A percentile compares a stretch with the other conserved stretches of the same genome.
phyloP scores from a whole-genome alignment of 2,329 filamentous ascomycete species.

The Diplocarpon mali region DNA sequence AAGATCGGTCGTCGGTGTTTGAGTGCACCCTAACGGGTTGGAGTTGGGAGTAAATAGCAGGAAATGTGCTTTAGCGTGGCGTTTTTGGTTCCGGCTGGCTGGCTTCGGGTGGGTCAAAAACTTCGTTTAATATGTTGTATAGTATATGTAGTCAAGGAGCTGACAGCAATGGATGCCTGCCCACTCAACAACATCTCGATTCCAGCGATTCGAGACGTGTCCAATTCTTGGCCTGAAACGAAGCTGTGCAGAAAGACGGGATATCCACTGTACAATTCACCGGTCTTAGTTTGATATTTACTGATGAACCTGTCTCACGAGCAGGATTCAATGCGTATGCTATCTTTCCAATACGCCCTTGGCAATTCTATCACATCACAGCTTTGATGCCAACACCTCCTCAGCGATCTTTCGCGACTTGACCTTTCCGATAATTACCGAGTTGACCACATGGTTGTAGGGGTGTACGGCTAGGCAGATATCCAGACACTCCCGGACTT shows the following conservation, averaged over 20 bases:
- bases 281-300: not conserved
- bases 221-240: too few species aligned
- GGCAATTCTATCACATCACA: not conserved
- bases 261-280: not conserved
- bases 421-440: constrained; percentile 31
- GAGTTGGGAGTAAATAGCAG: constrained; percentile 1
- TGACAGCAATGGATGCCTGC: too few species aligned
- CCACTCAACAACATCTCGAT: too few species aligned
- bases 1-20: not conserved
- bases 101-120: not conserved
- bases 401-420: constrained; percentile 1
- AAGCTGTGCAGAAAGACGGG: too few species aligned
- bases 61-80: constrained; percentile 15
- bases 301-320: not conserved
- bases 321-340: not conserved
- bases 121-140: not conserved
- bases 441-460: constrained; percentile 39
- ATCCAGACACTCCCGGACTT: constrained; percentile 29
- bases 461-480: constrained; percentile 36
- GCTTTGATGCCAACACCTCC: not conserved
- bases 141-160: not conserved
- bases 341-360: not conserved
- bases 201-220: too few species aligned
- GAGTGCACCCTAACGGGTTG: not conserved
- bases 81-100: constrained; percentile 5